Evolutionary conservation across 139 green algal genomes (phyloP).

Genomic region (Pleodorina starrii): DNA sequence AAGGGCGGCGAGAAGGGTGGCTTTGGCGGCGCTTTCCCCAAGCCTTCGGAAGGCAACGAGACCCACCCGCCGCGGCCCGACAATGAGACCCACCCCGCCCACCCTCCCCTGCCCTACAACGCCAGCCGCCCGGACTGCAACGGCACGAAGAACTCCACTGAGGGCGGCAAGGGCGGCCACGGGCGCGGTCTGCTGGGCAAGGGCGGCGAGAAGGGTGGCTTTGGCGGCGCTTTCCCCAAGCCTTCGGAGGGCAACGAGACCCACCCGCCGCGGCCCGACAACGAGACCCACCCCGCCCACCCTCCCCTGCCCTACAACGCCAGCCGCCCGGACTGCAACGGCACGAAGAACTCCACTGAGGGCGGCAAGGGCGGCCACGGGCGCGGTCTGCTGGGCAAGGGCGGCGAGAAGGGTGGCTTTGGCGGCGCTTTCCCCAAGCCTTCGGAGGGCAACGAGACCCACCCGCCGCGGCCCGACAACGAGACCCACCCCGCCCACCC

Average conservation of each 20-base stretch:
- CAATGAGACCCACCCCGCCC: no score
- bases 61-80: not conserved
- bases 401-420: not conserved
- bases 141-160: no score
- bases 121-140: not conserved
- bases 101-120: no score
- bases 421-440: no score
- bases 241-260: no score
- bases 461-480: not conserved
- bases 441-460: not conserved
- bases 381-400: not conserved
- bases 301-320: no score
- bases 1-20: not conserved
- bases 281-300: no score
- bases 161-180: no score
- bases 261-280: no score
- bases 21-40: no score
- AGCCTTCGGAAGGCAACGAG: no score
- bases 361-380: not conserved
- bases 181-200: not conserved
- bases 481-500: no score
- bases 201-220: not conserved
- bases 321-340: not conserved
- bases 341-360: not conserved
- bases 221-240: not conserved